phyloP scores from a whole-genome alignment of 2,329 filamentous ascomycete species.

The Trichoderma cornu-damae region DNA sequence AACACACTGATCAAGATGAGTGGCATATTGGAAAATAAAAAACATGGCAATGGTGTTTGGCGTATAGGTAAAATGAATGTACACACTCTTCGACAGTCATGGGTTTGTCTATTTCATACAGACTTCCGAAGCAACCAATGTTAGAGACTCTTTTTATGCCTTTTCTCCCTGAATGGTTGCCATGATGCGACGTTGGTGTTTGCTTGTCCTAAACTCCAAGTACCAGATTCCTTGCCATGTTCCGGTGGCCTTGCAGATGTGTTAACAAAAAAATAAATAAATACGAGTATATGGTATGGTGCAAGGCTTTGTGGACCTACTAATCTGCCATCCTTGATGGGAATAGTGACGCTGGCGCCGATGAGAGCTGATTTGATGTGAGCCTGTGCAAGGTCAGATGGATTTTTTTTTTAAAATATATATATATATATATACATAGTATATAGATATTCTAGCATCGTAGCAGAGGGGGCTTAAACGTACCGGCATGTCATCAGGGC shows the following conservation, averaged over 20 bases:
- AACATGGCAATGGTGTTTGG: constrained; percentile 36
- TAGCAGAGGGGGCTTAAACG: constrained; percentile 16
- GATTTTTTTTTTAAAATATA: too few species aligned
- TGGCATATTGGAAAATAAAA: constrained; percentile 23
- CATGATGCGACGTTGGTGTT: constrained; percentile 75
- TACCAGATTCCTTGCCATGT: constrained; percentile 93
- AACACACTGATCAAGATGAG: constrained; percentile 27
- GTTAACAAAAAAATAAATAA: background rate
- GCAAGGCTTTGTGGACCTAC: constrained; percentile 37
- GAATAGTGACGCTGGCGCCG: constrained; percentile 83
- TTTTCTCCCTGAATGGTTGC: constrained; percentile 92
- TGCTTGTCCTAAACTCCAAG: constrained; percentile 75
- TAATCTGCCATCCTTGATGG: constrained; percentile 80
- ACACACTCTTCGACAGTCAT: background rate
- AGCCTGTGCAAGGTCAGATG: constrained; percentile 46
- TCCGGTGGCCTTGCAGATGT: constrained; percentile 46
- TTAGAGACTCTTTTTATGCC: constrained; percentile 29
- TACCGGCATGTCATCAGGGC: constrained; percentile 89
- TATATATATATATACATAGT: background rate
- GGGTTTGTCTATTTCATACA: constrained; percentile 4
- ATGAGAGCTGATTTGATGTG: constrained; percentile 90
- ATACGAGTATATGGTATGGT: background rate
- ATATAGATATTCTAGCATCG: background rate
- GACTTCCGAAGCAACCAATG: constrained; percentile 10
- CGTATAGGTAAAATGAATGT: constrained; percentile 24